Base-by-base conservation (phyloP, 2,329 filamentous ascomycete species). In the Ilyonectria sp. region DNA sequence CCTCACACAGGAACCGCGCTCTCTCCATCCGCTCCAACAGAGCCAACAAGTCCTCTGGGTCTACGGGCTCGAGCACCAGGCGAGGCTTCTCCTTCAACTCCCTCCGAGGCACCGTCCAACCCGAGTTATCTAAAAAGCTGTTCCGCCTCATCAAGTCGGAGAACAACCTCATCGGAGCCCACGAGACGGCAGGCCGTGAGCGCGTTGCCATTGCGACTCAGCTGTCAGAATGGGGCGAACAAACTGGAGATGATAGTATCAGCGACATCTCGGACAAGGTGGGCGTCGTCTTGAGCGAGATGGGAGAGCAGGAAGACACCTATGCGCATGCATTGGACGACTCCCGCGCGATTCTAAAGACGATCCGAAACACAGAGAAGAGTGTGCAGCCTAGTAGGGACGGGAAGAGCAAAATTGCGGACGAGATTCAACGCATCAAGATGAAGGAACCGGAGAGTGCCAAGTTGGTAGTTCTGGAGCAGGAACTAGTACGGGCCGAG, bases 211-310 rank as follows among this genome's bases (percentile, higher is more conserved):
- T 98, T 76, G 96, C 95, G 17, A 90, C 91, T 11, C 95, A 98
- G 84, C 89, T 99, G 50, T 97, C 94, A 8, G 95, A 98, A 74
- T 99, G 96, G 96, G 96, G 96, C 65, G 95, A 98, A 83, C 89
- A 93, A 67, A 98, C 95, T 2, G 89, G 90, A 60, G 96, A 99
- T 77, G 94, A 97, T 69, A 90, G 91, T 58, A 87, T 98, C 76
- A 94, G 90, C 59, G 96, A 98, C 79, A 89, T 99, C 74, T 94
- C 93, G 66, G 96, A 98, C 87, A 99, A 99, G 87, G 87, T 99
- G 59, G 96, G 94, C 58, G 95, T 98, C 44, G 85, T 99, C 75
- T 86, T 99, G 67, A 92, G 93, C 23, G 96, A 98, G 85, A 90
- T 99, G 68, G 96, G 94, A 59, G 94, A 97, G 82, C 94, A 97